phyloP scores from a whole-genome alignment of 306 rosid species.

The Prunus dulcis region DNA sequence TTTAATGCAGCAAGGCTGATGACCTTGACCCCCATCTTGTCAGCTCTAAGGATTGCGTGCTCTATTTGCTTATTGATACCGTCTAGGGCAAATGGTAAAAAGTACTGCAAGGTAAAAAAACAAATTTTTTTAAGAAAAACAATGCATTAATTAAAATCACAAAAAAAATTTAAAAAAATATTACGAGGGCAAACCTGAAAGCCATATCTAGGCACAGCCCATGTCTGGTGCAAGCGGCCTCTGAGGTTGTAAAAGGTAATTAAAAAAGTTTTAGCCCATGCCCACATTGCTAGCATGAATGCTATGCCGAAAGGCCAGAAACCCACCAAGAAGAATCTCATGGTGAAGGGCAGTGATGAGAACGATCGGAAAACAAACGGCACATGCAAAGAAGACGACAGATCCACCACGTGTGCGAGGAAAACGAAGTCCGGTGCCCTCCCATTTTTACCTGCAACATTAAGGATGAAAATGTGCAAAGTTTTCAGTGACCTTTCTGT shows the following conservation, averaged over 20 bases:
- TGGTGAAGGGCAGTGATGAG: conserved; percentile 52
- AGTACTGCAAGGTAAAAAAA: conserved; percentile 49
- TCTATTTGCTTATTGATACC: conserved; percentile 93
- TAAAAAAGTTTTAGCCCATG: conserved; percentile 62
- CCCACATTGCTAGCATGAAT: conserved; percentile 72
- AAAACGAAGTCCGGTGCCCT: conserved; percentile 77
- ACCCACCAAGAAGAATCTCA: conserved; percentile 43
- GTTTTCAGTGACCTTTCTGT: background rate
- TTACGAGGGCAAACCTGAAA: conserved; percentile 58
- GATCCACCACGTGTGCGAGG: conserved; percentile 88
- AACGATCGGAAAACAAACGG: conserved; percentile 52
- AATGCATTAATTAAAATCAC: no score
- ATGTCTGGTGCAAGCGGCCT: conserved; percentile 70
- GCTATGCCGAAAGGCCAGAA: conserved; percentile 24
- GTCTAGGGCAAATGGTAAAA: conserved; percentile 82
- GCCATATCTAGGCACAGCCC: conserved; percentile 91
- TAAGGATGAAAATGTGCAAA: background rate
- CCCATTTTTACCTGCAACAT: conserved; percentile 44
- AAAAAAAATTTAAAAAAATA: background rate
- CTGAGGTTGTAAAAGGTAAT: conserved; percentile 59
- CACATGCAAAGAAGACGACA: conserved; percentile 54
- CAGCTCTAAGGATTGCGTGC: conserved; percentile 79
- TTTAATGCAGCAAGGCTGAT: conserved; percentile 95
- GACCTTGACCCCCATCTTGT: conserved; percentile 81
- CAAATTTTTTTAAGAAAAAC: no score